A percentile compares a stretch with the other conserved stretches of the same genome.
Conservation (phyloP, 352 stramenopile genomes). For the Phytophthora sp. region DNA sequence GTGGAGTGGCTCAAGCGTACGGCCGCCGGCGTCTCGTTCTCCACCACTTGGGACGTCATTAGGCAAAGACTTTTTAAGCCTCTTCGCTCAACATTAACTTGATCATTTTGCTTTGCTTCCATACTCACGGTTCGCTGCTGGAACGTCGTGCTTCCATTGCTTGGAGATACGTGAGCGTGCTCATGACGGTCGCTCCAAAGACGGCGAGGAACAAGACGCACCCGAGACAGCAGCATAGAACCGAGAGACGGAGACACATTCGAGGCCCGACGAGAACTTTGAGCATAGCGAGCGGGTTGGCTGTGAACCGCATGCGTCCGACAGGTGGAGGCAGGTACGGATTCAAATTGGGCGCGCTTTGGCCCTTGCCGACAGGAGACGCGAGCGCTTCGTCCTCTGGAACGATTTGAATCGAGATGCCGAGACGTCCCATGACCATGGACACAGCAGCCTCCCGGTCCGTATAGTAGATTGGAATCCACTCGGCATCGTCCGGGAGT, state of each 20-base stretch:
- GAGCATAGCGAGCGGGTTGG: constrained; percentile 86
- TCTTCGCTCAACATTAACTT: constrained; percentile 78
- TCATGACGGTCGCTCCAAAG: constrained; percentile 83
- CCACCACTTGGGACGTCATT: constrained; percentile 72
- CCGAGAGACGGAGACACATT: constrained; percentile 58
- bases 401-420: constrained; percentile 81
- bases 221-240: constrained; percentile 59
- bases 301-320: constrained; percentile 80
- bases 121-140: constrained; percentile 8
- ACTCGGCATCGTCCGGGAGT: constrained; percentile 76
- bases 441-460: constrained; percentile 70
- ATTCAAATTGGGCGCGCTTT: constrained; percentile 89
- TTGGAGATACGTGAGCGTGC: constrained; percentile 66
- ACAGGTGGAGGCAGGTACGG: constrained; percentile 90
- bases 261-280: constrained; percentile 72
- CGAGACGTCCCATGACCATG: constrained; percentile 72
- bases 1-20: constrained; percentile 11
- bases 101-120: background rate
- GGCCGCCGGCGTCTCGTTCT: constrained; percentile 23
- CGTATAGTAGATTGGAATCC: constrained; percentile 79
- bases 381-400: constrained; percentile 79
- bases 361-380: constrained; percentile 80
- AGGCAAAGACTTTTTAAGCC: constrained; percentile 77
- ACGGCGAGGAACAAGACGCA: constrained; percentile 69
- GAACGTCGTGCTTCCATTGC: constrained; percentile 8